Conservation (phyloP, 257 asterid species). For the Leonotis leonurus region DNA sequence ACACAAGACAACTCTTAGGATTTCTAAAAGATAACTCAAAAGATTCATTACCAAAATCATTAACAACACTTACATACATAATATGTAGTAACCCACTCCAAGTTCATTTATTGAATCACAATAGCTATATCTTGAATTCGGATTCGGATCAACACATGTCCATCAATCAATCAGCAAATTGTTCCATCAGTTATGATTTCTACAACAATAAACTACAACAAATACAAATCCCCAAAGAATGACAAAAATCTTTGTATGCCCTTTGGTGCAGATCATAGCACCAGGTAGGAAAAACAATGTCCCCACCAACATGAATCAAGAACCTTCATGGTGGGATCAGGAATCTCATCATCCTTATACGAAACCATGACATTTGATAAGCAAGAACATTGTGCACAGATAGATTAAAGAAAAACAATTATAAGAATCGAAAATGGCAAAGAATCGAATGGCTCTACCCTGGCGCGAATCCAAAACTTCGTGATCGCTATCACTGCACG, state of each 20-base stretch:
- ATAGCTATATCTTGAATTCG: conserved; percentile 28
- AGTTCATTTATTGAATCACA: conserved; percentile 27
- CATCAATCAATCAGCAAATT: conserved; percentile 34
- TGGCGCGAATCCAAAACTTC: conserved; percentile 35
- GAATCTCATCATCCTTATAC: conserved; percentile 28
- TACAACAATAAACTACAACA: conserved; percentile 59
- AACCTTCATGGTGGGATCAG: conserved; percentile 30
- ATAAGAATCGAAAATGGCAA: conserved; percentile 60
- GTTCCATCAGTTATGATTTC: conserved; percentile 51
- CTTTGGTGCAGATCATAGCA: background rate
- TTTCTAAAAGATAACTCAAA: background rate
- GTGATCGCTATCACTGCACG: conserved; percentile 62
- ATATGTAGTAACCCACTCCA: conserved; percentile 3
- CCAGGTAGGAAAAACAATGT: background rate
- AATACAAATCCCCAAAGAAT: conserved; percentile 34
- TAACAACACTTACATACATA: background rate
- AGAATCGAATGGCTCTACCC: conserved; percentile 57
- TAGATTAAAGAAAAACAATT: conserved; percentile 52
- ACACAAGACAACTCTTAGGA: background rate
- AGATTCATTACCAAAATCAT: conserved; percentile 14
- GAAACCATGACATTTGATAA: conserved; percentile 38
- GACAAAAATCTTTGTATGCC: conserved; percentile 23
- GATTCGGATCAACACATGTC: conserved; percentile 41
- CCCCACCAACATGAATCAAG: background rate
- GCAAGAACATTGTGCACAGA: conserved; percentile 38